These are phyloP conservation scores for Euphorbia peplus DNA, from an alignment of 345 rosid species.

Conservation along the genomic window DNA sequence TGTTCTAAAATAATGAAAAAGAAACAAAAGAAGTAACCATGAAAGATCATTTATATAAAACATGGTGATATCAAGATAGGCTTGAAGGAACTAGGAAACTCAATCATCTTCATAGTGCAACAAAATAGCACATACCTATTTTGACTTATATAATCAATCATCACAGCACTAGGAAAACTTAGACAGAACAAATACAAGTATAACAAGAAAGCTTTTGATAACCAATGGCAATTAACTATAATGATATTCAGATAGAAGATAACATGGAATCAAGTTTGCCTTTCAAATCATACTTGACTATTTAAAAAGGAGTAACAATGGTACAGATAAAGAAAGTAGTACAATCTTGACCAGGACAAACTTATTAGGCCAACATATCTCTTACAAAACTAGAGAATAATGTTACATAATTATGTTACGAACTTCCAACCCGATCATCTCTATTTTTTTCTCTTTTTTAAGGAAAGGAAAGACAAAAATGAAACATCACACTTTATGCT, in stretches of 20 bases:
- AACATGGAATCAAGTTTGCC: not conserved
- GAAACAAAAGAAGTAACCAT: not conserved
- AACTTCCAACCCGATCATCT: not conserved
- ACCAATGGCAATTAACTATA: not conserved
- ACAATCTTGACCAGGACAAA: conserved; percentile 27
- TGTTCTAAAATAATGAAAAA: not conserved
- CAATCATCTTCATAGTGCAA: not conserved
- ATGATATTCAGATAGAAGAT: not conserved
- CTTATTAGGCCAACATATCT: not conserved
- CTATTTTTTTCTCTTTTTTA: conserved; percentile 6
- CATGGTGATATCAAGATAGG: conserved; percentile 11
- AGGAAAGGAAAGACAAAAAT: conserved; percentile 3
- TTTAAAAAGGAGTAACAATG: not conserved
- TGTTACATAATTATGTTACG: not conserved
- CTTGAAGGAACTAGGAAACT: conserved; percentile 17
- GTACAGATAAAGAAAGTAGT: conserved; percentile 2
- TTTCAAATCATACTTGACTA: not conserved
- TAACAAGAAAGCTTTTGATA: not conserved
- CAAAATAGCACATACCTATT: conserved; percentile 6
- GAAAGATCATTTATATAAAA: not conserved
- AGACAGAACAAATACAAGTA: not conserved
- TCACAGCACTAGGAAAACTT: not conserved
- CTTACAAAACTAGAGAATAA: not conserved
- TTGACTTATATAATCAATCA: conserved; percentile 15
- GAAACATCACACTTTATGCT: not conserved